Percentiles rank a stretch among this genome's conserved stretches.
Evolutionary conservation across 192 early-diverging fungal species (phyloP).

Genomic region (Linnemannia schmuckeri): DNA sequence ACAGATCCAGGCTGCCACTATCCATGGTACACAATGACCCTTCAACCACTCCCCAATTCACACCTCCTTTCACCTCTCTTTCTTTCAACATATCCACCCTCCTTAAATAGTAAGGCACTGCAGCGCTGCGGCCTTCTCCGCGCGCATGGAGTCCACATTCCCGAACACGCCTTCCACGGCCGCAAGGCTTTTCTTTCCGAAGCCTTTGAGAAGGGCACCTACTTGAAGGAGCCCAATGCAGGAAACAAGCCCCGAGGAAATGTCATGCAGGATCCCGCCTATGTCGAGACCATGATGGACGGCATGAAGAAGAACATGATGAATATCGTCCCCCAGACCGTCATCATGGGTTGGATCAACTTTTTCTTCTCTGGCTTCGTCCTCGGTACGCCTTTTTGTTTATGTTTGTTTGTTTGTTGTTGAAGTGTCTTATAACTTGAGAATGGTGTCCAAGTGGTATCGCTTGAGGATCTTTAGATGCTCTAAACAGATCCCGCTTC

Average conservation of each 20-base stretch:
- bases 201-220: slow-evolving; percentile 86
- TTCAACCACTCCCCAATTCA: neutral
- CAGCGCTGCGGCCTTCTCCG: slow-evolving; percentile 79
- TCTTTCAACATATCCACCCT: neutral
- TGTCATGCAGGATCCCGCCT: slow-evolving; percentile 92
- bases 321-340: slow-evolving; percentile 97
- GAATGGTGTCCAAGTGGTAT: neutral
- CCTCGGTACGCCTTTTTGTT: slow-evolving; percentile 73
- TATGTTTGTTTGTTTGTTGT: slow-evolving; percentile 6
- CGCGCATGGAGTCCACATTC: slow-evolving; percentile 76
- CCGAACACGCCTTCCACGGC: slow-evolving; percentile 75
- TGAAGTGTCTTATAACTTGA: neutral
- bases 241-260: slow-evolving; percentile 74
- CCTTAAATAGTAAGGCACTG: slow-evolving; percentile 72
- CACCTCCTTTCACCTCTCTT: neutral
- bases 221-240: slow-evolving; percentile 87
- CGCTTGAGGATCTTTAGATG: neutral
- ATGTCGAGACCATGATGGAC: slow-evolving; percentile 97
- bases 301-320: slow-evolving; percentile 98
- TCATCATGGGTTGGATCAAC: slow-evolving; percentile 99
- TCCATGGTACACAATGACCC: neutral
- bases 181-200: slow-evolving; percentile 80
- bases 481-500: neutral
- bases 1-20: neutral
- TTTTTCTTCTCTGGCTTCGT: slow-evolving; percentile 99